Base-by-base conservation (phyloP, 495 filamentous ascomycete genomes). In the Annulohypoxylon bovei region DNA sequence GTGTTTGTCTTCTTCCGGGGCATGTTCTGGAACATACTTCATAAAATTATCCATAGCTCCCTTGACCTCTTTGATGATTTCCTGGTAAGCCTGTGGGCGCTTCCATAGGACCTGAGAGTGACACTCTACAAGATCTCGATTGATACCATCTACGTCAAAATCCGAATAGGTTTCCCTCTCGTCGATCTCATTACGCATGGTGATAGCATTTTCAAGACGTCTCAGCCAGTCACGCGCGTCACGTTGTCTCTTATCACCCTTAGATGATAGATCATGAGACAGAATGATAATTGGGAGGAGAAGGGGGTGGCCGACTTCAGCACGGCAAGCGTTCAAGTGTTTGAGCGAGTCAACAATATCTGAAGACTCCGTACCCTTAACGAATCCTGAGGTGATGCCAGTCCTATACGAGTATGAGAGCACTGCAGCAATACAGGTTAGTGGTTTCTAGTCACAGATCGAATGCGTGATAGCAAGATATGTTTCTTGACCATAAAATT, bases 61-160 rank as follows among this genome's bases (percentile, higher is more conserved):
- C 62, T 78, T 69, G 40, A 88, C 80, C 40, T 77, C 78, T 6
- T 72, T 72, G 42, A 86, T 65, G 60, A 87, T 84, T 78, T 86
- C 81, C 64, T 83, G 75, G 44, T 87, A 88, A 11, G 86, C 86
- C 65, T 86, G 85, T 8, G 86, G 86, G 28, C 86, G 78, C 62
- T 87, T 87, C 86, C 86, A 88, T 25, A 88, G 76, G 2, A 87
- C 85, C 65, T 85, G 86, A 6, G 78, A 80, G 64, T 88, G 85
- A 63, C 86, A 88, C 66, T 88, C 86, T 25, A 88, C 86, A 16
- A 88, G 73, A 62, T 88, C 84, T 58, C 82, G 77, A 67, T 87
- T 88, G 72, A 88, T 82, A 40, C 80, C 78, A 66, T 88, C 85
- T 6, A 88, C 70, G 64, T 87, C 83, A 52, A 88, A 77, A 59